Evolutionary conservation across 495 filamentous ascomycete genomes (phyloP).

Genomic region (Articulospora tetracladia): DNA sequence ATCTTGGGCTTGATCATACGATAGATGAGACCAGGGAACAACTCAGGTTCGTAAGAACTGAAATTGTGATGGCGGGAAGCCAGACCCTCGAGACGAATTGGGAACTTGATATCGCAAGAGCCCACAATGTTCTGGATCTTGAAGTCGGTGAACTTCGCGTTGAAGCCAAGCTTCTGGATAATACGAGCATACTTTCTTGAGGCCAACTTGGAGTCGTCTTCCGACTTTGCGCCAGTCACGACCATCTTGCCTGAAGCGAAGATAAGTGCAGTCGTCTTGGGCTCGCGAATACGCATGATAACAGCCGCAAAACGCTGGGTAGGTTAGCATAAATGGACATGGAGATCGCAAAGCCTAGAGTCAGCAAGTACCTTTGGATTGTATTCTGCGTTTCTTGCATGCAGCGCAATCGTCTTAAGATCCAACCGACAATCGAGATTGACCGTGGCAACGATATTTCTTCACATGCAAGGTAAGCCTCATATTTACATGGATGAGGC

Average conservation of each 20-base stretch:
- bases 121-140: conserved; percentile 99
- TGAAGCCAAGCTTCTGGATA: conserved; percentile 99
- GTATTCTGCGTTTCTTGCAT: conserved; percentile 98
- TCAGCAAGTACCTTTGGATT: conserved; percentile 79
- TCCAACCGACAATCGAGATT: conserved; percentile 98
- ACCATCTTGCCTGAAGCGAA: conserved; percentile 99
- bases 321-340: conserved; percentile 23
- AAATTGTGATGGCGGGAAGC: conserved; percentile 98
- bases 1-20: conserved; percentile 99
- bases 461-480: conserved; percentile 68
- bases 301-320: conserved; percentile 97
- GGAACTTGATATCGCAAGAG: conserved; percentile 99
- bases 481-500: conserved; percentile 29
- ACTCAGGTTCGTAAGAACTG: conserved; percentile 96
- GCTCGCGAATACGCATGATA: conserved; percentile 99
- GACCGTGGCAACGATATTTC: conserved; percentile 99
- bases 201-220: conserved; percentile 95
- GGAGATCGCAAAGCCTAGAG: conserved; percentile 27
- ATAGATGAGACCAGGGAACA: conserved; percentile 99
- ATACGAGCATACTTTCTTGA: conserved; percentile 98
- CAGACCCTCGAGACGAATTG: conserved; percentile 93
- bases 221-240: conserved; percentile 96
- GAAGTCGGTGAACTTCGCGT: conserved; percentile 99
- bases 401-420: conserved; percentile 97
- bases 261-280: conserved; percentile 96